Percentiles rank a stretch among this genome's conserved stretches.
These are phyloP conservation scores for Fraxinus platypoda DNA, from an alignment of 305 asterid species.

Conservation along the genomic window DNA sequence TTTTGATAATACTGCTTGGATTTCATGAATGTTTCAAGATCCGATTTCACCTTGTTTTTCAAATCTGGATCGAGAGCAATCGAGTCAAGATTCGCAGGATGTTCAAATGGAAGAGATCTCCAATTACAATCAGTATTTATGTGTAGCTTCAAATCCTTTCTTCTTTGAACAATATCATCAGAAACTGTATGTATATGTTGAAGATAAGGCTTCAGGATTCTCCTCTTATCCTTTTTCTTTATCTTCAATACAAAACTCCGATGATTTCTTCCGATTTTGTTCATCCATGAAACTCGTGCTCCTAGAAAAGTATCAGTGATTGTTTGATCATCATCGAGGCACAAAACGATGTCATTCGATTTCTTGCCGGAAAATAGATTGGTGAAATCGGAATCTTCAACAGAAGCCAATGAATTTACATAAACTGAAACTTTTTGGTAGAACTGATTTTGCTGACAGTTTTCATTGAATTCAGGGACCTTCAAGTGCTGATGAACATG, in stretches of 20 bases:
- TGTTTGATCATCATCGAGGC: slow-evolving; percentile 50
- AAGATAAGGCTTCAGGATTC: slow-evolving; percentile 65
- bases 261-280: slow-evolving; percentile 27
- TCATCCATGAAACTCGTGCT: slow-evolving; percentile 53
- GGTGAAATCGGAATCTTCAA: slow-evolving; percentile 68
- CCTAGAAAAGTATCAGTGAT: slow-evolving; percentile 62
- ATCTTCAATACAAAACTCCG: slow-evolving; percentile 47
- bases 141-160: slow-evolving; percentile 46
- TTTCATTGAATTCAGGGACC: slow-evolving; percentile 61
- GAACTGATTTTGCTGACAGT: slow-evolving; percentile 52
- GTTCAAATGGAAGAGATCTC: slow-evolving; percentile 58
- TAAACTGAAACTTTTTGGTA: slow-evolving; percentile 52
- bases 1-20: slow-evolving; percentile 70
- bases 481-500: slow-evolving; percentile 66
- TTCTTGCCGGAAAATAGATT: slow-evolving; percentile 59
- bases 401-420: slow-evolving; percentile 51
- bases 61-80: slow-evolving; percentile 60
- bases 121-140: slow-evolving; percentile 44
- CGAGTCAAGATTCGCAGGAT: slow-evolving; percentile 61
- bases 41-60: slow-evolving; percentile 49
- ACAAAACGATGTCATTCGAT: slow-evolving; percentile 51
- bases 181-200: slow-evolving; percentile 64
- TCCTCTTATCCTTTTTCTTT: slow-evolving; percentile 56
- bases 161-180: slow-evolving; percentile 53
- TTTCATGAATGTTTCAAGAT: slow-evolving; percentile 57